Evolutionary conservation across 1,284 basidiomycete genomes (phyloP), one percentile per base, ranked within the genome.

Genomic region (Ganoderma lingzhi): DNA sequence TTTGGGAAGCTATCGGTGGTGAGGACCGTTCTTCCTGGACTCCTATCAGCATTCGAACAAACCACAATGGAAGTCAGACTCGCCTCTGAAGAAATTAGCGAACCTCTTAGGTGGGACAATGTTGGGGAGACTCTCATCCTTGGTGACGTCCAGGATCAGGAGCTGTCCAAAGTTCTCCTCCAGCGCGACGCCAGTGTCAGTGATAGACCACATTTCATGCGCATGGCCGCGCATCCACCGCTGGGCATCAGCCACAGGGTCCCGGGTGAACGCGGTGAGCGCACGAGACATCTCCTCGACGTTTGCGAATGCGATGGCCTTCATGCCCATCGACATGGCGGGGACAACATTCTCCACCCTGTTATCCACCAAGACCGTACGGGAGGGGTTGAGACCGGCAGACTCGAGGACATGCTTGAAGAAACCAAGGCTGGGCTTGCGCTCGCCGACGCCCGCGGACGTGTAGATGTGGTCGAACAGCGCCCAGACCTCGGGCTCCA

Each of bases 331-430:
- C 0, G 85, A 86, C 9, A 83, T 81, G 10, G 86, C 86, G 9
- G 84, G 80, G 17, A 86, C 73, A 10, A 88, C 83, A 69, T 88
- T 88, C 68, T 87, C 86, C 10, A 82, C 76, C 67, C 85, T 85
- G 78, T 87, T 85, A 67, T 87, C 87, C n/a, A 88, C 80, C 69
- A 87, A 87, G 28, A 87, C 80, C 6, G 82, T 80, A 23, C 74
- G 75, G 6, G 70, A 67, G 4, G 86, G 82, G 66, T 86, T 81
- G 39, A 81, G 69, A 5, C 79, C 79, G 4, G 44, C 32, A 6
- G 23, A 15, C 1, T 82, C 82, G 32, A 88, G 71, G 37, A 87
- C 84, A 64, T 85, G 79, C 59, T 78, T 78, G 74, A 84, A 87
- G 71, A 86, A 87, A 0, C 82, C 83, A 30, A 86, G 81, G 71